Evolutionary conservation across 1,139 yeast species (phyloP).

Genomic region (Lodderomyces jiufengensis): DNA sequence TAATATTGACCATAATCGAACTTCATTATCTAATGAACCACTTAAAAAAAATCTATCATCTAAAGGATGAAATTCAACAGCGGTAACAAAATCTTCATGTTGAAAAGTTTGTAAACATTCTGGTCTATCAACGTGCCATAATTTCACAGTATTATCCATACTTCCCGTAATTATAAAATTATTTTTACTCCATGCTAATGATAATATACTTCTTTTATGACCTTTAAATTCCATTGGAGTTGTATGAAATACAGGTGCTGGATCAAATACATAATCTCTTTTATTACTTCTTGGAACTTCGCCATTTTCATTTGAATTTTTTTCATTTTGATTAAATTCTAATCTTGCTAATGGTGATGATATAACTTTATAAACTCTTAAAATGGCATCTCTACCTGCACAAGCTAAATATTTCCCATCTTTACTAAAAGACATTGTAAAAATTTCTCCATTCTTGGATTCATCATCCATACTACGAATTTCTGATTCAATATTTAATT

Average conservation of each 20-base stretch:
- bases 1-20: constrained; percentile 82
- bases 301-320: constrained; percentile 8
- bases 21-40: constrained; percentile 75
- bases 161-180: constrained; percentile 77
- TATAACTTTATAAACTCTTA: constrained; percentile 78
- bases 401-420: constrained; percentile 84
- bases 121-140: constrained; percentile 79
- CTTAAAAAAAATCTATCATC: constrained; percentile 87
- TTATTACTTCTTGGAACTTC: constrained; percentile 11
- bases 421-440: constrained; percentile 67
- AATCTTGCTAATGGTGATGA: constrained; percentile 62
- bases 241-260: constrained; percentile 82
- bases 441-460: constrained; percentile 41
- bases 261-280: constrained; percentile 23
- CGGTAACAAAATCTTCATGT: constrained; percentile 80
- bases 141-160: constrained; percentile 77
- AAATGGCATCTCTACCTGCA: constrained; percentile 70
- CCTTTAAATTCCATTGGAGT: constrained; percentile 62
- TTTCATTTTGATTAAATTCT: constrained; percentile 28
- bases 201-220: constrained; percentile 66
- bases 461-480: constrained; percentile 10
- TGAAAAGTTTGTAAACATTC: constrained; percentile 62
- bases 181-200: constrained; percentile 86
- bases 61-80: constrained; percentile 75
- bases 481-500: constrained; percentile 36